Conservation (phyloP, 2,329 filamentous ascomycete genomes). For the Ceratocystis diversiconidia region DNA sequence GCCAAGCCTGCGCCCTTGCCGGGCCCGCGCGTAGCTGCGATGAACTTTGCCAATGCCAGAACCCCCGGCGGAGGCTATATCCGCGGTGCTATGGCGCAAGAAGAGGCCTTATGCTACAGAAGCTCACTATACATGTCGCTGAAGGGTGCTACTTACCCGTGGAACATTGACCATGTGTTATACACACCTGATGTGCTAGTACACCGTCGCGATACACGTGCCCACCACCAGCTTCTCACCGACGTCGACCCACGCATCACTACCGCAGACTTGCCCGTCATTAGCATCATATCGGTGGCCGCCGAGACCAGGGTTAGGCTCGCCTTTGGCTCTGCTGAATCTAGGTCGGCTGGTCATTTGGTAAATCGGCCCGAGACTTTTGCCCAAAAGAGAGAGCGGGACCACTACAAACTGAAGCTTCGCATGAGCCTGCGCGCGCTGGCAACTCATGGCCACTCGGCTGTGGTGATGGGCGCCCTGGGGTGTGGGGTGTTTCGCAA, state of each 20-base stretch:
- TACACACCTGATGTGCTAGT: slow-evolving; percentile 48
- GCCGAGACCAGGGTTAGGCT: slow-evolving; percentile 28
- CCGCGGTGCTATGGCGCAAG: slow-evolving; percentile 48
- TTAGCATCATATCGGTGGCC: slow-evolving; percentile 47
- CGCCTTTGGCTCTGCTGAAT: background rate
- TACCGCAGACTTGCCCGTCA: slow-evolving; percentile 30
- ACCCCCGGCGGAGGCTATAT: slow-evolving; percentile 49
- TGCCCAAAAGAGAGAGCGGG: slow-evolving; percentile 30
- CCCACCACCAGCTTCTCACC: slow-evolving; percentile 33
- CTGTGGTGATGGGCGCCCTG: slow-evolving; percentile 52
- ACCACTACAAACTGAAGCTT: slow-evolving; percentile 49
- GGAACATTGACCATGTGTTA: slow-evolving; percentile 35
- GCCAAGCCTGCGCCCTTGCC: background rate
- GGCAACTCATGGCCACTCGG: slow-evolving; percentile 39
- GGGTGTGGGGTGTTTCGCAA: slow-evolving; percentile 56
- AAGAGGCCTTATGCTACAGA: slow-evolving; percentile 55
- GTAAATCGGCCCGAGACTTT: slow-evolving; percentile 28
- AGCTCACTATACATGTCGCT: slow-evolving; percentile 39
- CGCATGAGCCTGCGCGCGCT: slow-evolving; percentile 45
- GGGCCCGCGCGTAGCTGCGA: background rate
- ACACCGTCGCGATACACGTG: slow-evolving; percentile 36
- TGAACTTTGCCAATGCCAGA: slow-evolving; percentile 13
- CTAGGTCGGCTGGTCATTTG: slow-evolving; percentile 10
- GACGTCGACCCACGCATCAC: slow-evolving; percentile 21
- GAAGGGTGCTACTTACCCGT: slow-evolving; percentile 37